Conservation (phyloP, 192 early-diverging fungal species). For the Umbelopsis vinacea region DNA sequence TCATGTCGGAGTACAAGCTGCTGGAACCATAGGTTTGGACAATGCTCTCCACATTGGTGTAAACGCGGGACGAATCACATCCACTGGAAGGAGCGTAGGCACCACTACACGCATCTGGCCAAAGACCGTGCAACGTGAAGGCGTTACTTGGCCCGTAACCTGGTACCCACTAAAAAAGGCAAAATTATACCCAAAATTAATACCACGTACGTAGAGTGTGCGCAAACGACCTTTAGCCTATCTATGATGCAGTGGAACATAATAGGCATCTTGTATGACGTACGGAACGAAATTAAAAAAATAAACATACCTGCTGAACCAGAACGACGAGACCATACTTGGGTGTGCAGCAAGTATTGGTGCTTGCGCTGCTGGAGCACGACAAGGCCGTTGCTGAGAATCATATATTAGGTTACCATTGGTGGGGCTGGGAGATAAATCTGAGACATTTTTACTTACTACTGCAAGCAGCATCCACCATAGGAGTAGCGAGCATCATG, state of each 20-base stretch:
- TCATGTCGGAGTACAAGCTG: constrained; percentile 52
- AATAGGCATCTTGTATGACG: neutral
- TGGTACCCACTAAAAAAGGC: constrained; percentile 55
- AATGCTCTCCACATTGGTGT: constrained; percentile 58
- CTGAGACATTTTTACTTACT: constrained; percentile 11
- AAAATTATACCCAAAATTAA: neutral
- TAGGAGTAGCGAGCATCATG: neutral
- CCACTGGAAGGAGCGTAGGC: constrained; percentile 43
- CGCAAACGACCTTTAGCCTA: too few relatives aligned
- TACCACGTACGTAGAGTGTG: too few relatives aligned
- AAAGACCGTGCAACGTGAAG: constrained; percentile 80
- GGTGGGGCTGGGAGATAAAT: neutral
- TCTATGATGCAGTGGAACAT: neutral
- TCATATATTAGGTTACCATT: neutral
- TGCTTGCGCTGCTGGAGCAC: constrained; percentile 32
- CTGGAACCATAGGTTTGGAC: constrained; percentile 45
- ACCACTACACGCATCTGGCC: constrained; percentile 69
- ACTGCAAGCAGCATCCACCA: neutral
- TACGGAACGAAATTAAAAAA: neutral
- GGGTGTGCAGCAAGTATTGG: constrained; percentile 57
- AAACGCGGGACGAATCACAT: constrained; percentile 63
- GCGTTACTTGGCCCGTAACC: constrained; percentile 59
- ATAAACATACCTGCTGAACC: constrained; percentile 42
- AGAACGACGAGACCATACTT: constrained; percentile 54
- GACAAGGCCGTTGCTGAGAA: constrained; percentile 35